These are phyloP conservation scores for Alternaria gaisen DNA, from an alignment of 2,329 filamentous ascomycete species.

Conservation along the genomic window DNA sequence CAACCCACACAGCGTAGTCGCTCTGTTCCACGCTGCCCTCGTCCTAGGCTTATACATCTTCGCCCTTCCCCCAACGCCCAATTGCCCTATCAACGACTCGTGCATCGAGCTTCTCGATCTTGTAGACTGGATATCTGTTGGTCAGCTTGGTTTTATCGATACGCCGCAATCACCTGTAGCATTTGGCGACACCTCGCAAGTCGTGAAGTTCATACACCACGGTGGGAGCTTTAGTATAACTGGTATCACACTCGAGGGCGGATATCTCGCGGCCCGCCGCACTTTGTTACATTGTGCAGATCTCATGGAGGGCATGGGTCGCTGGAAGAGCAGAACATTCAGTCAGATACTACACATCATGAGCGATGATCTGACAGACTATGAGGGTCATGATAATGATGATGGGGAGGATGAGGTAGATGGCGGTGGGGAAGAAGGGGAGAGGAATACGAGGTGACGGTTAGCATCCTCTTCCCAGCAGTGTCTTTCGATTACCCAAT, in stretches of 20 bases:
- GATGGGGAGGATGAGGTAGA: conserved; percentile 16
- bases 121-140: conserved; percentile 60
- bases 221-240: conserved; percentile 60
- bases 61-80: conserved; percentile 52
- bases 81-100: conserved; percentile 36
- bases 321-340: conserved; percentile 61
- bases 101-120: conserved; percentile 60
- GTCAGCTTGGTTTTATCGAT: conserved; percentile 57
- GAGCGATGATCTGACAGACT: conserved; percentile 60
- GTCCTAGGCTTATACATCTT: conserved; percentile 63
- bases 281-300: conserved; percentile 62
- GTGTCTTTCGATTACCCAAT: conserved; percentile 32
- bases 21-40: conserved; percentile 61
- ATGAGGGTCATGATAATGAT: conserved; percentile 24
- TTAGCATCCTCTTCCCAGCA: conserved; percentile 34
- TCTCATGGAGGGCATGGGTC: conserved; percentile 62
- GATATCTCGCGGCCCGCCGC: conserved; percentile 61
- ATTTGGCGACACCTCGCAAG: conserved; percentile 44
- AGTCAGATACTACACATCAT: conserved; percentile 64
- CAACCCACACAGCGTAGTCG: conserved; percentile 60
- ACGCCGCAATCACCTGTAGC: conserved; percentile 23
- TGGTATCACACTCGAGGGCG: conserved; percentile 58
- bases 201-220: conserved; percentile 58
- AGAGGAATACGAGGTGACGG: conserved; percentile 29
- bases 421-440: background rate